Conservation (phyloP, 2,329 filamentous ascomycete genomes). For the Sclerotinia sclerotiorum region DNA sequence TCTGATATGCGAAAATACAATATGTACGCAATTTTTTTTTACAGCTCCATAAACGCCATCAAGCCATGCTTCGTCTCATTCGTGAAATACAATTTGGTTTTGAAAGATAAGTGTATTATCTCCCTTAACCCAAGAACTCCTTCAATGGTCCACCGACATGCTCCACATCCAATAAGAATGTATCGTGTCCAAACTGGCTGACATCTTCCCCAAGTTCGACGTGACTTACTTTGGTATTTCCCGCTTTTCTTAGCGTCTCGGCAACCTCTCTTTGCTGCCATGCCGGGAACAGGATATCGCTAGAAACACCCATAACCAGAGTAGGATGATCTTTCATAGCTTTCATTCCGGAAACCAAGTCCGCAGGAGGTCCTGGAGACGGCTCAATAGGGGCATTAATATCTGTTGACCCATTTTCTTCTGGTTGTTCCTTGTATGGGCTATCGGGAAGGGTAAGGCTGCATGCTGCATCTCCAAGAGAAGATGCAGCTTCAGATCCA, state of each 20-base stretch:
- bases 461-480: constrained; percentile 53
- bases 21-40: constrained; percentile 21
- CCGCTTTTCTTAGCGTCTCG: constrained; percentile 71
- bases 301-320: constrained; percentile 89
- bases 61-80: constrained; percentile 18
- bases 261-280: constrained; percentile 98
- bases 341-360: constrained; percentile 74
- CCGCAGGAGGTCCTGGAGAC: constrained; percentile 64
- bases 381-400: constrained; percentile 39
- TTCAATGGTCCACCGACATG: constrained; percentile 84
- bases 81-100: constrained; percentile 8
- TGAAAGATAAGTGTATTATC: neutral
- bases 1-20: neutral
- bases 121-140: constrained; percentile 62
- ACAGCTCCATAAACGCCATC: constrained; percentile 20
- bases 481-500: constrained; percentile 37
- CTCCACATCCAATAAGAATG: constrained; percentile 88
- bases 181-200: constrained; percentile 94
- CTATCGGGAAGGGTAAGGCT: constrained; percentile 77
- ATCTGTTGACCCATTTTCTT: constrained; percentile 45
- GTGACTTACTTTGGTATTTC: constrained; percentile 81
- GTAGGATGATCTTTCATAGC: constrained; percentile 74
- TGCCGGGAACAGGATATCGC: constrained; percentile 93
- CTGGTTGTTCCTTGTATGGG: constrained; percentile 82
- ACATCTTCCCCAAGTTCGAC: constrained; percentile 91